phyloP scores from a whole-genome alignment of 2,329 filamentous ascomycete species.

The Alternaria viburni region DNA sequence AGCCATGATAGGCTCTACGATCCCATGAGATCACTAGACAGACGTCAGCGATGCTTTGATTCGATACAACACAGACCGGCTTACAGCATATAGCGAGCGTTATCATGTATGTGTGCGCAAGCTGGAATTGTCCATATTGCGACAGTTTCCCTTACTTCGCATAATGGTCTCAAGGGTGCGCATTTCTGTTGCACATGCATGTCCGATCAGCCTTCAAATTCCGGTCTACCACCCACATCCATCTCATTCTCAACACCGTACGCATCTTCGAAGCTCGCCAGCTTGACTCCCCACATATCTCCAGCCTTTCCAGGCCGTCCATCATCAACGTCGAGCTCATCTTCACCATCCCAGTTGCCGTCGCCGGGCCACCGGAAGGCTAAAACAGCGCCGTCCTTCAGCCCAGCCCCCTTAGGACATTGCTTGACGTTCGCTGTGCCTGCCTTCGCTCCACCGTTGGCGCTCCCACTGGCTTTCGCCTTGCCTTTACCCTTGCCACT shows the following conservation, averaged over 20 bases:
- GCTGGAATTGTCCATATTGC: too few relatives aligned
- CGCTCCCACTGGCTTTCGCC: slow-evolving; percentile 38
- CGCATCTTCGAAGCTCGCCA: slow-evolving; percentile 47
- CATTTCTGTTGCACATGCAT: too few relatives aligned
- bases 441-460: background rate
- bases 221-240: slow-evolving; percentile 38
- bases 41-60: too few relatives aligned
- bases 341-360: slow-evolving; percentile 27
- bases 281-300: slow-evolving; percentile 43
- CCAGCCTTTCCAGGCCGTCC: slow-evolving; percentile 8
- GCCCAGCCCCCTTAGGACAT: slow-evolving; percentile 45
- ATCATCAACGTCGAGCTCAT: slow-evolving; percentile 14
- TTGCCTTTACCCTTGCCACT: slow-evolving; percentile 50
- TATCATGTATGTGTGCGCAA: too few relatives aligned
- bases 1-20: too few relatives aligned
- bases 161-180: too few relatives aligned
- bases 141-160: too few relatives aligned
- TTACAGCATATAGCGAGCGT: too few relatives aligned
- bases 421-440: slow-evolving; percentile 21
- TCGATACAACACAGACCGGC: too few relatives aligned
- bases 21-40: too few relatives aligned
- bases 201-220: slow-evolving; percentile 45
- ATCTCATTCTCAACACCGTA: slow-evolving; percentile 42
- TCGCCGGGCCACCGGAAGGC: slow-evolving; percentile 46
- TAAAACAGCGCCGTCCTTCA: slow-evolving; percentile 45